Conservation (phyloP, 1,284 basidiomycete genomes). For the Trichosporon faecale region DNA sequence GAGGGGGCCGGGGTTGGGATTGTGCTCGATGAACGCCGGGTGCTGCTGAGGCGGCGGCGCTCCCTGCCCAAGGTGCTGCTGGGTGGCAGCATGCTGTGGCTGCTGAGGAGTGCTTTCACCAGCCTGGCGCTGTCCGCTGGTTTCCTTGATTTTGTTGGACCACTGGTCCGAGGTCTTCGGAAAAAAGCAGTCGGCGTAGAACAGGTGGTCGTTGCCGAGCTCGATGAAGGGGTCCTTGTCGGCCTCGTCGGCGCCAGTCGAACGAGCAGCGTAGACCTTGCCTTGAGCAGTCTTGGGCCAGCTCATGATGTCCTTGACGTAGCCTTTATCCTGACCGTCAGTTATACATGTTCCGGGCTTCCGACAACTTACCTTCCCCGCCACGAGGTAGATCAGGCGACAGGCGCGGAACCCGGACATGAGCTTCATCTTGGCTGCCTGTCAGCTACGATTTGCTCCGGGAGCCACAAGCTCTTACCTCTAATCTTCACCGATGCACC, state of each 20-base stretch:
- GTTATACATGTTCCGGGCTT: background rate
- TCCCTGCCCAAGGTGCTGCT: background rate
- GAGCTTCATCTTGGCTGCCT: slow-evolving; percentile 9
- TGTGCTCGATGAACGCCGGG: no score
- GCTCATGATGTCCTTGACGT: slow-evolving; percentile 8
- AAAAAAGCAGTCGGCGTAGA: slow-evolving; percentile 24
- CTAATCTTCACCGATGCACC: slow-evolving; percentile 24
- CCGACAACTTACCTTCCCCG: slow-evolving; percentile 16
- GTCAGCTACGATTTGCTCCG: background rate
- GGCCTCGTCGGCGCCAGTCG: slow-evolving; percentile 14
- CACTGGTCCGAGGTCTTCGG: slow-evolving; percentile 14
- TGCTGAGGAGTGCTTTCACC: background rate
- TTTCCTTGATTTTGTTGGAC: background rate
- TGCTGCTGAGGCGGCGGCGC: background rate
- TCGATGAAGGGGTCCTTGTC: slow-evolving; percentile 27
- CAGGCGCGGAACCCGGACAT: slow-evolving; percentile 19
- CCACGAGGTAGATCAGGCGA: slow-evolving; percentile 22
- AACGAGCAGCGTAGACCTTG: slow-evolving; percentile 27
- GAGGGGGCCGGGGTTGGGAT: background rate
- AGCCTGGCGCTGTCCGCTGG: background rate
- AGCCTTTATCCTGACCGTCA: slow-evolving; percentile 17
- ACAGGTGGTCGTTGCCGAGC: slow-evolving; percentile 28
- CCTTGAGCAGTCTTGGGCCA: background rate
- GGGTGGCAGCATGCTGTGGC: background rate
- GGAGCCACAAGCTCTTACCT: slow-evolving; percentile 19